Base-by-base conservation (phyloP, 2,329 filamentous ascomycete species). In the Neurospora sp. region DNA sequence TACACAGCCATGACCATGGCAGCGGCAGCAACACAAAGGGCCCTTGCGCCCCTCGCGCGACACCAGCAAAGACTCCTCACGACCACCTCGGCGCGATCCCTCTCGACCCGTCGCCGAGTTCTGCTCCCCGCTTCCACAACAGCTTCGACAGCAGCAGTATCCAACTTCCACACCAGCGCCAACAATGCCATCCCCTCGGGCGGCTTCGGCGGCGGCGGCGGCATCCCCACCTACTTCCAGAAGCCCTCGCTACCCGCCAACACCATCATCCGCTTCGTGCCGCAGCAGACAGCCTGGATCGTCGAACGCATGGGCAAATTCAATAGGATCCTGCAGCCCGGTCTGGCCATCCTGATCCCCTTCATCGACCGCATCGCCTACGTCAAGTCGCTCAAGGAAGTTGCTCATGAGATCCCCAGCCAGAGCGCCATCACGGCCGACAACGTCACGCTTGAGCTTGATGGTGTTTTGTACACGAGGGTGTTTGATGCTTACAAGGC, bases 291-390 rank as follows among this genome's bases (percentile, higher is more conserved):
- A 76, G 96, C 96, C 80, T 99, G 96, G 96, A 95, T 99, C 71
- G 96, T 99, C 70, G 96, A 99, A 87, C 94, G 96, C 78, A 99
- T 99, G 96, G 96, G 96, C 77, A 96, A 94, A 82, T 99, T 97
- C 84, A 91, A 92, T 82, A 88, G 94, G 71, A 97, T 99, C 77
- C 84, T 99, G 67, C 88, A 97, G 76, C 96, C 96, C 3, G 96
- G 96, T 70, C 85, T 99, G 72, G 94, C 96, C 28, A 86, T 99
- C 73, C 83, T 99, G 75, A 86, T 96, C 69, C 96, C 96, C 1
- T 91, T 98, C 74, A 83, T 99, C 80, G 96, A 99, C 82, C 91
- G 93, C 72, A 98, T 99, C 80, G 92, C 96, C 76, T 99, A 99
- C 80, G 96, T 99, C 75, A 97, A 97, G 86, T 97, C 92, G 74